A percentile compares a stretch with the other conserved stretches of the same genome.
These are phyloP conservation scores for Boeremia exigua DNA, from an alignment of 2,329 filamentous ascomycete species.

Conservation along the genomic window DNA sequence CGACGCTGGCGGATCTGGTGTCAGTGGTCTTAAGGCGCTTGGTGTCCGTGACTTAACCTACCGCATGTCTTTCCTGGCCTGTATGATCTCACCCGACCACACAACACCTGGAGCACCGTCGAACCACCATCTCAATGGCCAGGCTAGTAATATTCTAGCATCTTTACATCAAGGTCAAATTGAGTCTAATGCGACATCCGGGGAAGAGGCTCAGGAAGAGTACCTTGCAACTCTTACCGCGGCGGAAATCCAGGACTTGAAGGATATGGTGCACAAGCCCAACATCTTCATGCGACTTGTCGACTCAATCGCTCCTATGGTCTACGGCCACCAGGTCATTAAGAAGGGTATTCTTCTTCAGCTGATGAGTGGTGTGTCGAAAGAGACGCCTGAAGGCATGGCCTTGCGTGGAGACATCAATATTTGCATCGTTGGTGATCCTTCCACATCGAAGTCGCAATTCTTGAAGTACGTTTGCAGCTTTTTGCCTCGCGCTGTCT, in stretches of 20 bases:
- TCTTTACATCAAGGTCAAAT: slow-evolving; percentile 76
- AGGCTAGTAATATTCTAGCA: slow-evolving; percentile 82
- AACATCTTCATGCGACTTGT: slow-evolving; percentile 94
- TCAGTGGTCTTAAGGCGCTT: slow-evolving; percentile 87
- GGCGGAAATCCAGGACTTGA: slow-evolving; percentile 88
- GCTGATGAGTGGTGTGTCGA: slow-evolving; percentile 93
- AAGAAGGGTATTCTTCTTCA: slow-evolving; percentile 96
- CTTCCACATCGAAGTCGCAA: slow-evolving; percentile 95
- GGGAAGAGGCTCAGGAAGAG: slow-evolving; percentile 86
- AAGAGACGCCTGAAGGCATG: slow-evolving; percentile 92
- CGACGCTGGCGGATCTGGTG: slow-evolving; percentile 82
- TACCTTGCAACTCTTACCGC: slow-evolving; percentile 85
- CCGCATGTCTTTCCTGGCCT: slow-evolving; percentile 92
- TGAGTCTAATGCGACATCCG: slow-evolving; percentile 67
- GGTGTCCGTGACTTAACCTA: slow-evolving; percentile 96
- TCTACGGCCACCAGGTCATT: slow-evolving; percentile 95
- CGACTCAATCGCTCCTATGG: slow-evolving; percentile 92
- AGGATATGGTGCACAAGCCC: slow-evolving; percentile 91
- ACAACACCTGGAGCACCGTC: slow-evolving; percentile 78
- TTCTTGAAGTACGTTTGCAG: slow-evolving; percentile 98
- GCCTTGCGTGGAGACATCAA: slow-evolving; percentile 96
- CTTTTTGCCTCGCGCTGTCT: slow-evolving; percentile 94
- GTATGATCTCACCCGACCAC: slow-evolving; percentile 92
- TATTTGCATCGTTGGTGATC: slow-evolving; percentile 97
- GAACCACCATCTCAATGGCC: slow-evolving; percentile 71